phyloP scores from a whole-genome alignment of 768 basidiomycete genomes.

The Sarcodon sp. region DNA sequence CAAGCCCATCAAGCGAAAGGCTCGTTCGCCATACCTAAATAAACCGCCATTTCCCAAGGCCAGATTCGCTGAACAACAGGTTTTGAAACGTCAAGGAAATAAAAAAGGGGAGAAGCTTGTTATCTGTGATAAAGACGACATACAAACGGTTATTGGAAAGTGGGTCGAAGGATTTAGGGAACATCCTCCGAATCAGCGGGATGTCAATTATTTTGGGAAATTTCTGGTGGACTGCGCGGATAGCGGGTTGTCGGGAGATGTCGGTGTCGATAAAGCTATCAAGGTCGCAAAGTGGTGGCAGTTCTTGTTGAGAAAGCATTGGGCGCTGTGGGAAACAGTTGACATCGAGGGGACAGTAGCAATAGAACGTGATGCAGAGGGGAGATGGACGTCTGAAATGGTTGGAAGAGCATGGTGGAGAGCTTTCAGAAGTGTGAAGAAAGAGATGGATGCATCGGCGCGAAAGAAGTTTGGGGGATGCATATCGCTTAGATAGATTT shows the following conservation, averaged over 20 bases:
- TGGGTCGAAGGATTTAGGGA: slow-evolving; percentile 63
- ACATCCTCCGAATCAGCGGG: slow-evolving; percentile 55
- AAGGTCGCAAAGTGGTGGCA: slow-evolving; percentile 78
- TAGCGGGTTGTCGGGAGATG: slow-evolving; percentile 38
- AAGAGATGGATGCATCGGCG: slow-evolving; percentile 49
- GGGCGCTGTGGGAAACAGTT: slow-evolving; percentile 39
- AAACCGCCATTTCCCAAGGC: slow-evolving; percentile 42
- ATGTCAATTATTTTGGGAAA: slow-evolving; percentile 62
- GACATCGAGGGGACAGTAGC: slow-evolving; percentile 17
- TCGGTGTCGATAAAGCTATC: slow-evolving; percentile 57
- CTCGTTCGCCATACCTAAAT: slow-evolving; percentile 23
- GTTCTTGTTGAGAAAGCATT: slow-evolving; percentile 51
- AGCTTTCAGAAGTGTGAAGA: slow-evolving; percentile 60
- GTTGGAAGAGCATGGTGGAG: slow-evolving; percentile 75
- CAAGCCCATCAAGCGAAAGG: slow-evolving; percentile 30
- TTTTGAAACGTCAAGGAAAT: slow-evolving; percentile 42
- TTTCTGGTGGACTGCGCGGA: slow-evolving; percentile 63
- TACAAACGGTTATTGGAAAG: slow-evolving; percentile 55
- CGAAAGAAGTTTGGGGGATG: slow-evolving; percentile 62
- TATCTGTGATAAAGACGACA: slow-evolving; percentile 56
- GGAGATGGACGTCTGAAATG: slow-evolving; percentile 18
- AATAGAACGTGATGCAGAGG: slow-evolving; percentile 15
- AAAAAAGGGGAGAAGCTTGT: slow-evolving; percentile 37
- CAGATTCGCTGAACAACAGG: slow-evolving; percentile 30
- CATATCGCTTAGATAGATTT: slow-evolving; percentile 39